Percentiles rank a stretch among this genome's conserved stretches.
Evolutionary conservation across 257 asterid genomes (phyloP).

Genomic region (Voacanga thouarsii): DNA sequence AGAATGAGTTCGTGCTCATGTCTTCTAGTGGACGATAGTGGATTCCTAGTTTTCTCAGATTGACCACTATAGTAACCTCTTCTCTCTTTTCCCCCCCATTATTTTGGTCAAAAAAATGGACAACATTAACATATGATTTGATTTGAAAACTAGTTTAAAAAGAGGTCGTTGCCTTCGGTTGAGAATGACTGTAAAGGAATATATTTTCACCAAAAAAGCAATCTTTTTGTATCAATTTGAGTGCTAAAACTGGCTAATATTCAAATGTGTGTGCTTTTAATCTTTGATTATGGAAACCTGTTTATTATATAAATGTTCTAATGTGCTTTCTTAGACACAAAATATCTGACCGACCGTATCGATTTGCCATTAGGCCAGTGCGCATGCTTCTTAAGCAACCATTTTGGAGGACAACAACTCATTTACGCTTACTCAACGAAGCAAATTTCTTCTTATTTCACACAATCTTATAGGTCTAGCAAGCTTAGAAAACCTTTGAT

Average conservation of each 20-base stretch:
- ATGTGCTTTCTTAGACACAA: background rate
- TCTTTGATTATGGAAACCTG: background rate
- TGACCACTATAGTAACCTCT: conserved; percentile 7
- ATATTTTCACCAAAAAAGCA: background rate
- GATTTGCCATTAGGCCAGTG: background rate
- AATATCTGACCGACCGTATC: background rate
- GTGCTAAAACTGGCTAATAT: conserved; percentile 5
- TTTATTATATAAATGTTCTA: background rate
- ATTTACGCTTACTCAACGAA: too few relatives aligned
- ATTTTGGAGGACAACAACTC: background rate
- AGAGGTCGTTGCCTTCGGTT: conserved; percentile 8
- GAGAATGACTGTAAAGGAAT: conserved; percentile 16
- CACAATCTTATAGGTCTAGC: too few relatives aligned
- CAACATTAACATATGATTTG: conserved; percentile 1
- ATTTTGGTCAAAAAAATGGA: conserved; percentile 17
- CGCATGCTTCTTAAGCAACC: conserved; percentile 1
- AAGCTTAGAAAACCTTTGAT: too few relatives aligned
- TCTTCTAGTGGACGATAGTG: conserved; percentile 10
- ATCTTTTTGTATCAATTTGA: background rate
- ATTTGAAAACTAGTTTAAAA: conserved; percentile 11
- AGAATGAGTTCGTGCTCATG: conserved; percentile 1
- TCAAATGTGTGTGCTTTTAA: conserved; percentile 4
- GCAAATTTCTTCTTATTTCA: too few relatives aligned
- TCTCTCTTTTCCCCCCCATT: background rate
- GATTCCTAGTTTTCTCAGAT: conserved; percentile 1